phyloP scores from a whole-genome alignment of 2,329 filamentous ascomycete genomes.

The Diaporthe vexans region DNA sequence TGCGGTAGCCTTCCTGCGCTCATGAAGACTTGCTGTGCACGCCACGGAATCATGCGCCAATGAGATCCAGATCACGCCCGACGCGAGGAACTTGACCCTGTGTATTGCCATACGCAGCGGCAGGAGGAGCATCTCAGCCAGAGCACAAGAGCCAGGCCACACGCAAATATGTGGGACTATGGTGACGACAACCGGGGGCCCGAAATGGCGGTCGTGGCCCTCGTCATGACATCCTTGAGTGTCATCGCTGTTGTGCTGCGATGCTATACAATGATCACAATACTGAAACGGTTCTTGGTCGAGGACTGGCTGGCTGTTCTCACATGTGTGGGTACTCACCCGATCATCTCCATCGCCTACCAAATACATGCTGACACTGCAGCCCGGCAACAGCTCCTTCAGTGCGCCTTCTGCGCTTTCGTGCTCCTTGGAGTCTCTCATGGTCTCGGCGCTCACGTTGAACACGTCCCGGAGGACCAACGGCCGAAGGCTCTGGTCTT shows the following conservation, averaged over 20 bases:
- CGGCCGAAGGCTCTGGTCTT: slow-evolving; percentile 39
- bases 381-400: slow-evolving; percentile 25
- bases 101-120: background rate
- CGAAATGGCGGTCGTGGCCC: slow-evolving; percentile 36
- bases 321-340: slow-evolving; percentile 37
- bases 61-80: slow-evolving; percentile 27
- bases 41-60: slow-evolving; percentile 5
- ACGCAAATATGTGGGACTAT: slow-evolving; percentile 40
- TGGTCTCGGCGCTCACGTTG: slow-evolving; percentile 40
- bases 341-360: background rate
- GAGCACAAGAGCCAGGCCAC: background rate
- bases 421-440: slow-evolving; percentile 38
- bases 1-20: background rate
- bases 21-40: slow-evolving; percentile 20
- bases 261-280: slow-evolving; percentile 40
- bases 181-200: slow-evolving; percentile 40
- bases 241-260: slow-evolving; percentile 37
- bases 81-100: slow-evolving; percentile 31
- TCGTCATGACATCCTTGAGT: slow-evolving; percentile 38
- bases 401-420: slow-evolving; percentile 36
- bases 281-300: slow-evolving; percentile 40
- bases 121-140: background rate
- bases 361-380: slow-evolving; percentile 4
- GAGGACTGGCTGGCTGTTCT: slow-evolving; percentile 41
- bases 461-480: slow-evolving; percentile 32